Base-by-base conservation (phyloP, 106 monocot species). In the Platanthera zijinensis region DNA sequence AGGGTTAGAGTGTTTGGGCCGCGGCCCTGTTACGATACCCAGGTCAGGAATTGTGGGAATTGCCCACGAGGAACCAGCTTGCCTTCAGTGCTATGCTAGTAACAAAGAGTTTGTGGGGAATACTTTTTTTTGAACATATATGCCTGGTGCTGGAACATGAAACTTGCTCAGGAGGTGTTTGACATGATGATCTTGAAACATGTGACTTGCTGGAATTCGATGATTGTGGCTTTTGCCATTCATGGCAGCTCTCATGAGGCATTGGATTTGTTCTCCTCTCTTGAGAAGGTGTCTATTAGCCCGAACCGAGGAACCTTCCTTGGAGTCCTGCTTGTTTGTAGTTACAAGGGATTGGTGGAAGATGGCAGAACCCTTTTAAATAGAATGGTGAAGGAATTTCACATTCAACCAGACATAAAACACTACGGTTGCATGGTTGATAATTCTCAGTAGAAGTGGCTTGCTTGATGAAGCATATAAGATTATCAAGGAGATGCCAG, bases 381-480 rank as follows among this genome's bases (percentile, higher is more conserved):
- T 17, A 84, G 21, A 62, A 94, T 91, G 89, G 64, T 80, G 9
- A 15, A 80, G 2, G 71, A 83, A 28, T 91, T 89, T 52, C 62
- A 75, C 11, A 87, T 91, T 25, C n/a, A 78, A 17, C 89, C 89
- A 12, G 77, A 87, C 52, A 82, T 89, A 68, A 91, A 94, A 80
- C 94, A 91, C 71, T 89, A 94, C 50, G 89, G 85, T 25, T 94
- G 91, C 82, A 94, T 94, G 90, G 77, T 87, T 74, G 94, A 94
- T 82, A 69, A 25, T 91, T 57, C 78, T 91, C 7, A 79, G 87
- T 78, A 69, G 91, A 73, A 76, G 78, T n/a, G 89, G 91, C 2
- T 53, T 78, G 61, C 76, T 94, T 62, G 48, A 85, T 11, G 87
- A 94, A 73, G 87, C 91, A 51, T 82, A 75, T 80, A 48, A 53